Conservation (phyloP, 2,329 filamentous ascomycete genomes). For the Apiospora sp. region DNA sequence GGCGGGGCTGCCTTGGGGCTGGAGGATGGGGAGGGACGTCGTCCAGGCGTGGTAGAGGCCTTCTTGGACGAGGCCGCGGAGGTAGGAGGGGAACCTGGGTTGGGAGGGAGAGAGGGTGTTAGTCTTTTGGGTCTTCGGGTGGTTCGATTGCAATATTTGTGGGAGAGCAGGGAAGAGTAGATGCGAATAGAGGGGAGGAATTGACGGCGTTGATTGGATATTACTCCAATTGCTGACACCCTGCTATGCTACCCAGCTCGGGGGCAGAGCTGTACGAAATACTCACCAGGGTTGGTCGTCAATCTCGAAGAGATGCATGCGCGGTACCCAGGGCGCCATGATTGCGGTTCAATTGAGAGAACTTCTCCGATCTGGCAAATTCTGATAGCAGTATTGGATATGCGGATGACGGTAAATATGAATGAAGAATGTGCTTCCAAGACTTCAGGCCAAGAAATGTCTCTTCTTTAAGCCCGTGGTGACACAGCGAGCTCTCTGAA, state of each 20-base stretch:
- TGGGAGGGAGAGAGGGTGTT: background rate
- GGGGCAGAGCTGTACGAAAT: background rate
- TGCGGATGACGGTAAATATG: background rate
- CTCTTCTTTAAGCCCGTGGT: background rate
- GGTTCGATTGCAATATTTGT: background rate
- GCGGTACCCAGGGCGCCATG: conserved; percentile 57
- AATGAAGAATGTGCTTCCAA: background rate
- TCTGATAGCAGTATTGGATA: background rate
- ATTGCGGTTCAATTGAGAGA: background rate
- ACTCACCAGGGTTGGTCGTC: conserved; percentile 70
- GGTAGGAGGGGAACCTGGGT: conserved; percentile 69
- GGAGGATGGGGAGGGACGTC: conserved; percentile 63
- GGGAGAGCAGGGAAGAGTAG: background rate
- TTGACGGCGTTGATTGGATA: background rate
- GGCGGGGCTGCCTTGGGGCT: conserved; percentile 62
- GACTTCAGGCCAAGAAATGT: background rate
- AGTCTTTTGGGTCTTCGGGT: background rate
- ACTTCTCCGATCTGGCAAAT: background rate
- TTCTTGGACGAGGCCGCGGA: conserved; percentile 70
- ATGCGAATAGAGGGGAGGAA: no score
- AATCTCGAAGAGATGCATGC: conserved; percentile 72
- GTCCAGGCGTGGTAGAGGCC: conserved; percentile 72
- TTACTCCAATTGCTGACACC: background rate
- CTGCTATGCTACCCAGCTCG: background rate
- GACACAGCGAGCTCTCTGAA: background rate